Evolutionary conservation across 2,329 filamentous ascomycete species (phyloP).

Genomic region (Colletotrichum plurivorum): DNA sequence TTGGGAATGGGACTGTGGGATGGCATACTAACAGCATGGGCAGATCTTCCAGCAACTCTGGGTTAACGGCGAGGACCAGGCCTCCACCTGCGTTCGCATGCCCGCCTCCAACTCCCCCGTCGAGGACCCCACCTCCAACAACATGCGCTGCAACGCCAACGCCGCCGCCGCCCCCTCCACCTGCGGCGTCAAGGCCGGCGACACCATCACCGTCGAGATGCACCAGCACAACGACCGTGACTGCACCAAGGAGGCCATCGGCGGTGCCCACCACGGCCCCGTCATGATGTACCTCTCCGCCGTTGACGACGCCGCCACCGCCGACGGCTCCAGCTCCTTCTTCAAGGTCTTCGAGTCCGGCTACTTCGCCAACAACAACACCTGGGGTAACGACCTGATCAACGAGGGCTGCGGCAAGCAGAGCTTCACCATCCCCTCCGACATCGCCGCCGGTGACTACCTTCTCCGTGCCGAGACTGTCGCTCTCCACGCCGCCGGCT

Average conservation of each 20-base stretch:
- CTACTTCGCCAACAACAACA: slow-evolving; percentile 43
- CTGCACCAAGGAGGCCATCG: slow-evolving; percentile 64
- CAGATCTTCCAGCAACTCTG: slow-evolving; percentile 64
- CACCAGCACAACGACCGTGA: slow-evolving; percentile 59
- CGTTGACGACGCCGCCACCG: slow-evolving; percentile 60
- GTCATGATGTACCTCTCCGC: slow-evolving; percentile 64
- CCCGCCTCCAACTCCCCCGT: slow-evolving; percentile 57
- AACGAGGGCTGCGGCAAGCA: slow-evolving; percentile 41
- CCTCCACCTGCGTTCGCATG: slow-evolving; percentile 39
- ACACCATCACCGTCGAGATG: slow-evolving; percentile 61
- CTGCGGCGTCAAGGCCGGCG: slow-evolving; percentile 48
- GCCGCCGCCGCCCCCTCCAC: slow-evolving; percentile 50
- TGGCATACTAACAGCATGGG: background rate
- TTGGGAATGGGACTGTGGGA: background rate
- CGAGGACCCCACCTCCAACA: slow-evolving; percentile 53
- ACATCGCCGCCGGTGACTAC: slow-evolving; percentile 65
- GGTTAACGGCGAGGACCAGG: slow-evolving; percentile 53
- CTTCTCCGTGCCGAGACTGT: slow-evolving; percentile 69
- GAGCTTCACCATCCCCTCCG: slow-evolving; percentile 54
- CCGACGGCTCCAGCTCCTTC: slow-evolving; percentile 60
- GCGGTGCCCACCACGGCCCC: slow-evolving; percentile 66
- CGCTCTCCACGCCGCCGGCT: slow-evolving; percentile 61
- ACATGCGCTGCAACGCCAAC: slow-evolving; percentile 59
- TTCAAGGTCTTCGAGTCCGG: slow-evolving; percentile 67
- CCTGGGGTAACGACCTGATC: slow-evolving; percentile 41